Base-by-base conservation (phyloP, 257 asterid genomes). In the Mitragyna speciosa region DNA sequence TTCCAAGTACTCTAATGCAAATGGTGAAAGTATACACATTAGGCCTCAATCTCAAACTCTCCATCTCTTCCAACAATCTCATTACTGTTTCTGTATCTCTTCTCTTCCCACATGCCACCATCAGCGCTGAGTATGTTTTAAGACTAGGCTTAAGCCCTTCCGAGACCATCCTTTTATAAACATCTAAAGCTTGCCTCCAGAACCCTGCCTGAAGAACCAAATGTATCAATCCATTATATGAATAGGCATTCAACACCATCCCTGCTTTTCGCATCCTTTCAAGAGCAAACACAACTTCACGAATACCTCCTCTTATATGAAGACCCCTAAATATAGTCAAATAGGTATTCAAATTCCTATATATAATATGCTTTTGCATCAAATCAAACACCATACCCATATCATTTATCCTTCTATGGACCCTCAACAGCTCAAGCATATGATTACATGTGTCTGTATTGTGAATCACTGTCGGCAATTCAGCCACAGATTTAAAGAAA, bases 141-240 rank as follows among this genome's bases (percentile, higher is more conserved):
- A 93, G 97, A 83, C 97, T 93, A 54, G 98, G 99, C 87, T 88
- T 95, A 85, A 88, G 82, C 79, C 82, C 92, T 82, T 93, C 99
- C 1, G 88, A 87, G 30, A 95, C 85, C 97, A 94, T 92, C 86
- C 97, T 89, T 63, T 83, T 89, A 82, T 93, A 91, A 16, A 89
- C 82, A 77, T 79, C 77, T 64, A 95, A 84, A 73, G 90, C 97
- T 89, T 95, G 97, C 84, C 81, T 86, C 84, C 86, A 83, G 79
- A 85, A 92, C 68, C 98, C 98, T 39, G 89, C 92, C 79, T 92
- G 94, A 79, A 93, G 91, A 87, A 95, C 82, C 88, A 95, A 90
- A 87, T 93, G 97, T 83, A 95, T 95, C 85, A 95, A 90, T 47
- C 98, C 99, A 65, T 95, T 95, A 73, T 92, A 95, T 2, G 99